A percentile compares a stretch with the other conserved stretches of the same genome.
phyloP scores from a whole-genome alignment of 176 grass and related monocot genomes.

The Hordeum vulgare region DNA sequence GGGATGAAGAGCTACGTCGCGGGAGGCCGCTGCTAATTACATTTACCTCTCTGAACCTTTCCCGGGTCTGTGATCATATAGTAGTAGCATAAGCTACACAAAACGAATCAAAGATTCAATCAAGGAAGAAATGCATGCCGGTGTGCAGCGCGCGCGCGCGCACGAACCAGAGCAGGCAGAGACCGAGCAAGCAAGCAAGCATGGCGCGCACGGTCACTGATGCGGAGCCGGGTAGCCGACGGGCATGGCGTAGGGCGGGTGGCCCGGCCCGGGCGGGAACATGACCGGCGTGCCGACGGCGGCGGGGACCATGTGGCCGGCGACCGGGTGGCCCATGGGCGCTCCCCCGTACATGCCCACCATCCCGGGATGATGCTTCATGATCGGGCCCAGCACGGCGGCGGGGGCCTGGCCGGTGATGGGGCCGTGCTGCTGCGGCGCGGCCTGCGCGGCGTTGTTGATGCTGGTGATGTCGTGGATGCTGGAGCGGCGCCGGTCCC shows the following conservation, averaged over 20 bases:
- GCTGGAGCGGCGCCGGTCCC: slow-evolving; percentile 85
- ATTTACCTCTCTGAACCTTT: background rate
- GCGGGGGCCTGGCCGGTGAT: slow-evolving; percentile 37
- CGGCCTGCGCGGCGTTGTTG: background rate
- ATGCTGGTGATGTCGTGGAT: slow-evolving; percentile 96
- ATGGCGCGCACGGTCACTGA: slow-evolving; percentile 22
- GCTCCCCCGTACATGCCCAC: slow-evolving; percentile 55
- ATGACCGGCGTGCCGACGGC: slow-evolving; percentile 84
- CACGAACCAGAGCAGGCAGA: background rate
- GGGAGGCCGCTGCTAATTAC: slow-evolving; percentile 32
- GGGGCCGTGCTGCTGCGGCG: background rate
- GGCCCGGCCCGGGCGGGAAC: slow-evolving; percentile 76
- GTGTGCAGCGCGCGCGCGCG: too few relatives aligned
- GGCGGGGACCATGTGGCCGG: slow-evolving; percentile 48
- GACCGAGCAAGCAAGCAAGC: background rate
- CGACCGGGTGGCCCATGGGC: slow-evolving; percentile 70
- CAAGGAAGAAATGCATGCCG: background rate
- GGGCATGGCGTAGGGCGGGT: slow-evolving; percentile 74
- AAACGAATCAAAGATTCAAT: slow-evolving; percentile 34
- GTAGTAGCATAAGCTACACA: background rate
- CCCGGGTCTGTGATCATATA: background rate
- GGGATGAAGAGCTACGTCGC: background rate
- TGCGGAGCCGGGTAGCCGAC: slow-evolving; percentile 73
- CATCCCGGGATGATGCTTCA: slow-evolving; percentile 49
- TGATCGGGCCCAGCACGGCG: background rate